Evolutionary conservation across 352 stramenopile species (phyloP).

Genomic region (Peronospora farinosa): DNA sequence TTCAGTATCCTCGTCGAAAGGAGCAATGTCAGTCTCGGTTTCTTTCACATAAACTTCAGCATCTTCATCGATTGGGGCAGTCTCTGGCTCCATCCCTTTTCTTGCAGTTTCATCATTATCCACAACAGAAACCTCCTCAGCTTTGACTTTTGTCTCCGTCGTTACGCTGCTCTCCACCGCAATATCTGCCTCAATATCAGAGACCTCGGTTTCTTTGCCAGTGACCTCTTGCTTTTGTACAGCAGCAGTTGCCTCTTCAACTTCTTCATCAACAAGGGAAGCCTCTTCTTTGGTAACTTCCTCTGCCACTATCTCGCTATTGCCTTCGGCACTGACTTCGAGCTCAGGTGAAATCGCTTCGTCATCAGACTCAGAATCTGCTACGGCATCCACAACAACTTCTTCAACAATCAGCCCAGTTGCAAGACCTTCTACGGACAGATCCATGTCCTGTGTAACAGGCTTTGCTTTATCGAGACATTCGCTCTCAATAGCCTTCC

Average conservation of each 20-base stretch:
- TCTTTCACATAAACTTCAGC: background rate
- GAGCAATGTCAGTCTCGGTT: background rate
- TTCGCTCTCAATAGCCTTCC: background rate
- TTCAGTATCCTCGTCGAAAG: background rate
- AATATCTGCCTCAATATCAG: background rate
- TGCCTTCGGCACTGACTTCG: background rate
- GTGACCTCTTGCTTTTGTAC: background rate
- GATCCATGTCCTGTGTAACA: background rate
- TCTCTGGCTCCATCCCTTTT: background rate
- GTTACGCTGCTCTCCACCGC: background rate
- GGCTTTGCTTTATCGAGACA: background rate
- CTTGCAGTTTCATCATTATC: background rate
- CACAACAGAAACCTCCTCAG: background rate
- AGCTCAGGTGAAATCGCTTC: background rate
- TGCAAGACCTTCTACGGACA: background rate
- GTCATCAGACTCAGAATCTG: background rate
- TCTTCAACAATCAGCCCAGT: conserved; percentile 2
- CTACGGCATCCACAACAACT: background rate
- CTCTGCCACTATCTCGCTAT: background rate
- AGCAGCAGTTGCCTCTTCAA: background rate
- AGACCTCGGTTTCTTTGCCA: background rate
- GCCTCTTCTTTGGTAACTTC: background rate
- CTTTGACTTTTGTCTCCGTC: background rate
- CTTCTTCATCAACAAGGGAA: conserved; percentile 1
- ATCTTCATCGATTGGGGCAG: background rate